Base-by-base conservation (phyloP, 2,329 filamentous ascomycete species). In the Fusarium brevicatenulatum region DNA sequence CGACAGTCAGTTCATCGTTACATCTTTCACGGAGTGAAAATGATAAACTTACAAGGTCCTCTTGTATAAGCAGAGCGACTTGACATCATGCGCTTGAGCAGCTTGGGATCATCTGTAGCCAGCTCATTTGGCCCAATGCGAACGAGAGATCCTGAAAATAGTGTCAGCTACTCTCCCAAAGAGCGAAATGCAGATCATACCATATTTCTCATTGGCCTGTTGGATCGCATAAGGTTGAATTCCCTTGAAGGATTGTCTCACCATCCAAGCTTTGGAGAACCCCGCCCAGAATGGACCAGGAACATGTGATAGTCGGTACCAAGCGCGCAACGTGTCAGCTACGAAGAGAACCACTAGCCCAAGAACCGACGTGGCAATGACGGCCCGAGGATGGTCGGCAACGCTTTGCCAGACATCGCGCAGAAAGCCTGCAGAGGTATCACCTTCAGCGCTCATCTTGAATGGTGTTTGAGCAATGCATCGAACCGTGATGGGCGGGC, bases 41-140 rank as follows among this genome's bases (percentile, higher is more conserved):
- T 36, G 9, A 18, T 1, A 4, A 36, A 16, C 16, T 36, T 16
- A 37, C 36, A 37, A 11, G 36, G 50, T 80, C 78, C 78, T 36
- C 87, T 85, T 0, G 86, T 81, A 43, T 86, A 86, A 11, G 84
- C 84, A 0, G 86, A 62, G 87, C 76, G 49, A 88, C 84, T 86
- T 6, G 87, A 86, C 1, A 84, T 86, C 65, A 75, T 71, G 4
- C 79, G 74, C 1, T 83, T 62, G 85, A 78, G 2, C 70, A 75
- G 10, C 57, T 66, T 71, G 9, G 16, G 16, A 18, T 32, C 57
- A 9, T 55, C 64, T 4, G 37, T 68, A 1, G 37, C 64, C 21
- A 68, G n/a, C 21, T 68, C 66, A 18, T 68, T 68, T 11, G 66
- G 66, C 2, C 66, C 66, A 34, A 68, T 50, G 3, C 64, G 64